These are phyloP conservation scores for Cladosporium sp. DNA, from an alignment of 2,329 filamentous ascomycete species.

Conservation along the genomic window DNA sequence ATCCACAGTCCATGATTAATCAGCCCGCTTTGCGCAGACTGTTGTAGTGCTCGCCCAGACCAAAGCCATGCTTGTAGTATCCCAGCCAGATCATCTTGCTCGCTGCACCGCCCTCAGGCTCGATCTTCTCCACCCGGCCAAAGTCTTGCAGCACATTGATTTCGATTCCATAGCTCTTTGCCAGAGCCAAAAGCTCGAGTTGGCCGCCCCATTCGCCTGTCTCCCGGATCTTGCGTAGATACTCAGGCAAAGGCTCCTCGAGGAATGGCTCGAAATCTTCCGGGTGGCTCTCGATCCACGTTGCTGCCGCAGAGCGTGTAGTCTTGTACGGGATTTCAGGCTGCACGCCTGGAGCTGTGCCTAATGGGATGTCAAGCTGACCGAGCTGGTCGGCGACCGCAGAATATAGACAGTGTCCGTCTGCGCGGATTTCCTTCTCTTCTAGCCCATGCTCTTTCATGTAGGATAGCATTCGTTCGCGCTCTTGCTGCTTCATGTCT, in stretches of 20 bases:
- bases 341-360: constrained; percentile 16
- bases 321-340: constrained; percentile 51
- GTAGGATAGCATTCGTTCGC: constrained; percentile 63
- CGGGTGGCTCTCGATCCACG: constrained; percentile 68
- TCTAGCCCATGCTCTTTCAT: constrained; percentile 61
- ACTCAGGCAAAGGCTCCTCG: constrained; percentile 71
- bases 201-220: constrained; percentile 97
- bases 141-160: constrained; percentile 82
- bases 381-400: constrained; percentile 81
- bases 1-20: neutral
- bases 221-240: constrained; percentile 71
- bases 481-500: constrained; percentile 67
- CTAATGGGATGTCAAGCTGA: constrained; percentile 42
- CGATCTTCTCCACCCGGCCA: constrained; percentile 73
- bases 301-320: constrained; percentile 68
- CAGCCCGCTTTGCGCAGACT: constrained; percentile 55
- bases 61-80: constrained; percentile 92
- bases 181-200: constrained; percentile 80
- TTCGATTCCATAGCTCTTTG: constrained; percentile 71
- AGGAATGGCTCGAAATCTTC: constrained; percentile 85
- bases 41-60: constrained; percentile 96
- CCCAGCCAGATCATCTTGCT: constrained; percentile 76
- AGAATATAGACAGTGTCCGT: constrained; percentile 93
- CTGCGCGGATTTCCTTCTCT: constrained; percentile 77
- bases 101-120: constrained; percentile 43